A percentile compares a stretch with the other conserved stretches of the same genome.
Evolutionary conservation across 129 eudicot species (phyloP).

Genomic region (Arctium minus): DNA sequence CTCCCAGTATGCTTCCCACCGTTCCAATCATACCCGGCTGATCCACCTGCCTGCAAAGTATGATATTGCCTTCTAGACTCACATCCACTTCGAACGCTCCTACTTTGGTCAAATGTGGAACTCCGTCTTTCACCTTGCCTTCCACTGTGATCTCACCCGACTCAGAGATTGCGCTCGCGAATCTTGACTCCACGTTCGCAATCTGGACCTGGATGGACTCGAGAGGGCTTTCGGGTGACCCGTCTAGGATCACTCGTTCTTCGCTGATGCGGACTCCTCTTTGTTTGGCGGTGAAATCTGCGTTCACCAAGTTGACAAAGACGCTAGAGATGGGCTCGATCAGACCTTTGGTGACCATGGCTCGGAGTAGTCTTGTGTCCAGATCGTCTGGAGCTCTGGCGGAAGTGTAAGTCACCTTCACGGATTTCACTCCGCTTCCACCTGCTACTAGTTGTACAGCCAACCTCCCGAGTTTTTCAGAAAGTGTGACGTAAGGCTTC

Average conservation of each 20-base stretch:
- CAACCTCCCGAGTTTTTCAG: slow-evolving; percentile 90
- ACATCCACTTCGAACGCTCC: slow-evolving; percentile 96
- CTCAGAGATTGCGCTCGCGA: slow-evolving; percentile 85
- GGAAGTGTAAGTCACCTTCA: slow-evolving; percentile 79
- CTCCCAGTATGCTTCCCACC: slow-evolving; percentile 82
- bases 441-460: slow-evolving; percentile 94
- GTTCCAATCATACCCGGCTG: slow-evolving; percentile 97
- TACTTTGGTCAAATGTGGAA: slow-evolving; percentile 87
- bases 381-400: slow-evolving; percentile 96
- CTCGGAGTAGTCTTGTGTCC: slow-evolving; percentile 93
- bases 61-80: slow-evolving; percentile 89
- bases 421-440: slow-evolving; percentile 92
- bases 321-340: slow-evolving; percentile 88
- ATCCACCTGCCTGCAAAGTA: slow-evolving; percentile 92
- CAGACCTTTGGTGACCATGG: slow-evolving; percentile 95
- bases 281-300: slow-evolving; percentile 94
- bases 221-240: slow-evolving; percentile 93
- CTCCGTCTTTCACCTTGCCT: slow-evolving; percentile 84
- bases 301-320: slow-evolving; percentile 86
- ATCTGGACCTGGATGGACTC: slow-evolving; percentile 83
- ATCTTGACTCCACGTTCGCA: slow-evolving; percentile 87
- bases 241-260: slow-evolving; percentile 66
- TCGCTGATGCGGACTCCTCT: slow-evolving; percentile 85
- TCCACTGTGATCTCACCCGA: slow-evolving; percentile 81
- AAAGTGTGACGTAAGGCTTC: slow-evolving; percentile 76